Conservation (phyloP, 768 basidiomycete species). For the Boletus sensibilis region DNA sequence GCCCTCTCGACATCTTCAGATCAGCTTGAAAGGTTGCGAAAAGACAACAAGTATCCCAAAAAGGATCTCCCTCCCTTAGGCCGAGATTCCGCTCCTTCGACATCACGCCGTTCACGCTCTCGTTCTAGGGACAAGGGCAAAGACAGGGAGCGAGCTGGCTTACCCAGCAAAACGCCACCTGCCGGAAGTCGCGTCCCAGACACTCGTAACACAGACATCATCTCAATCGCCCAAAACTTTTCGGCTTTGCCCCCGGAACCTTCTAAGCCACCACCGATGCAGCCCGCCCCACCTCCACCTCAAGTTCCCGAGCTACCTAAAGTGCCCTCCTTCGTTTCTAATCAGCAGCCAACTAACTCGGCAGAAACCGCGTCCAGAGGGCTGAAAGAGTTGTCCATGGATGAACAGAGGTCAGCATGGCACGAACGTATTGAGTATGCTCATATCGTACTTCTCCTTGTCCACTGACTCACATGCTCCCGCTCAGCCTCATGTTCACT, state of each 20-base stretch:
- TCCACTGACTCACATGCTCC: neutral
- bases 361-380: conserved; percentile 1
- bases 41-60: conserved; percentile 8
- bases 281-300: conserved; percentile 22
- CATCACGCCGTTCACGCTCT: conserved; percentile 9
- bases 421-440: conserved; percentile 42
- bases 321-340: conserved; percentile 19
- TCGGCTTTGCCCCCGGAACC: conserved; percentile 15
- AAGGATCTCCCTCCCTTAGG: neutral
- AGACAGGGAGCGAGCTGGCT: conserved; percentile 1
- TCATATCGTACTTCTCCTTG: neutral
- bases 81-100: conserved; percentile 9
- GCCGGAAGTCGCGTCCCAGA: neutral
- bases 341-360: conserved; percentile 6
- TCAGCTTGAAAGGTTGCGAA: conserved; percentile 23
- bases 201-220: neutral
- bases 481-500: conserved; percentile 36
- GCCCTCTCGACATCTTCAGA: conserved; percentile 28
- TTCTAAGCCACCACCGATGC: conserved; percentile 13
- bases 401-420: conserved; percentile 41
- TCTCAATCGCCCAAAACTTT: neutral
- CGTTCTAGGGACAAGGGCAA: conserved; percentile 12
- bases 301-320: conserved; percentile 18
- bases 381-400: conserved; percentile 28
- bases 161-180: conserved; percentile 2